Evolutionary conservation across 495 filamentous ascomycete genomes (phyloP).

Genomic region (Aspergillus conjunctus): DNA sequence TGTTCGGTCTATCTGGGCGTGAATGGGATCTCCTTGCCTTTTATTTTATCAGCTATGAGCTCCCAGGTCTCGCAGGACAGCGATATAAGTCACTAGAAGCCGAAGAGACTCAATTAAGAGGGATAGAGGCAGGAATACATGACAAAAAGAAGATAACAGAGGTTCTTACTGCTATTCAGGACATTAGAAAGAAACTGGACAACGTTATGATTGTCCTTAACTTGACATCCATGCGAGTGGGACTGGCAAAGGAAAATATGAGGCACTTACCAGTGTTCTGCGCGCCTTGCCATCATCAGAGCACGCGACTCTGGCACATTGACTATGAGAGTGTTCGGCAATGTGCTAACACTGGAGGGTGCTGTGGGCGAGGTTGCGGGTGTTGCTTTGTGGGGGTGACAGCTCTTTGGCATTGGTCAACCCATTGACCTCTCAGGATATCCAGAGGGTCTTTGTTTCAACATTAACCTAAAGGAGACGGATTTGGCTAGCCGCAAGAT

Average conservation of each 20-base stretch:
- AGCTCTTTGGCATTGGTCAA: neutral
- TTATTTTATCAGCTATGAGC: neutral
- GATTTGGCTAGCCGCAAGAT: neutral
- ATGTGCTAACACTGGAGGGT: neutral
- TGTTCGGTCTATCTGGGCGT: neutral
- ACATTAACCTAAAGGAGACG: neutral
- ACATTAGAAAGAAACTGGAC: neutral
- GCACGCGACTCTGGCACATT: neutral
- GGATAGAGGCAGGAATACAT: neutral
- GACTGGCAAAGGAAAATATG: neutral
- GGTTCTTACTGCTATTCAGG: neutral
- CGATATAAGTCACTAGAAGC: neutral
- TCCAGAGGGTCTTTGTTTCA: neutral
- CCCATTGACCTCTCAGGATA: neutral
- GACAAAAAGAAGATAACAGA: slow-evolving; percentile 1
- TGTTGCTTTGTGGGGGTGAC: neutral
- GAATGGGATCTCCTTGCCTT: neutral
- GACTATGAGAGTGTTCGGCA: neutral
- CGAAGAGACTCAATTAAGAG: neutral
- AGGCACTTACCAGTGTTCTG: neutral
- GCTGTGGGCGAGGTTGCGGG: neutral
- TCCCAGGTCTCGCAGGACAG: neutral
- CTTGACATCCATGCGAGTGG: neutral
- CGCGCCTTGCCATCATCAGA: neutral
- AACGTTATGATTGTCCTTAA: neutral